Base-by-base conservation (phyloP, 140 eudicot genomes). In the Stevia rebaudiana region DNA sequence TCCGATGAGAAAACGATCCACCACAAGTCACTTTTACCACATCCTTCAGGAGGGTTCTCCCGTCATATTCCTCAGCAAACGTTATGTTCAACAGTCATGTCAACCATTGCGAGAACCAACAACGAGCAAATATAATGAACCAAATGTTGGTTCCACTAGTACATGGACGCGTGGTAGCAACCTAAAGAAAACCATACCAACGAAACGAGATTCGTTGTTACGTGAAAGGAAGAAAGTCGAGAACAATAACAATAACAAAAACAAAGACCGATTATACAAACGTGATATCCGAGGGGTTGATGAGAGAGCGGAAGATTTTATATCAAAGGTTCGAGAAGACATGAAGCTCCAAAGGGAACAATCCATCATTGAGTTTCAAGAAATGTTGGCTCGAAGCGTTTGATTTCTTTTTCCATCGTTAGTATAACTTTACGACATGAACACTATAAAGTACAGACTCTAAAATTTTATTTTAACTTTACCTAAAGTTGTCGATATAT, bases 261-360 rank as follows among this genome's bases (percentile, higher is more conserved):
- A 30, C 10, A 35, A 2, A 15, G 76, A 63, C 18, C 16, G 24
- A 11, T 67, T 42, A 19, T 10, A 46, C 22, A 73, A 71, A 13
- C 54, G 64, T 9, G 71, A 68, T 2, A 6, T 74, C 11, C 74
- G 63, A 42, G 95, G 94, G 16, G 72, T 87, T 13, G 95, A 87
- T 68, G 88, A 91, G 42, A 82, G 89, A 62, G 98, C 98, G 5
- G 91, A 79, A 48, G 98, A 82, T 12, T 91, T 82, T 46, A 91
- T 87, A 3, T 77, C 72, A 1, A 87, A 73, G 61, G 78, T 87
- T 67, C 76, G 83, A 1, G 60, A 83, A 33, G 82, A 87, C 18
- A 72, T 84, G 91, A 75, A 66, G 83, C 80, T 91, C 68, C 70
- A 91, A 61, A 84, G 94, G 72, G 88, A 90, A 61, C 81, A 82